Conservation (phyloP, 352 stramenopile genomes). For the Lagenidium sp. region DNA sequence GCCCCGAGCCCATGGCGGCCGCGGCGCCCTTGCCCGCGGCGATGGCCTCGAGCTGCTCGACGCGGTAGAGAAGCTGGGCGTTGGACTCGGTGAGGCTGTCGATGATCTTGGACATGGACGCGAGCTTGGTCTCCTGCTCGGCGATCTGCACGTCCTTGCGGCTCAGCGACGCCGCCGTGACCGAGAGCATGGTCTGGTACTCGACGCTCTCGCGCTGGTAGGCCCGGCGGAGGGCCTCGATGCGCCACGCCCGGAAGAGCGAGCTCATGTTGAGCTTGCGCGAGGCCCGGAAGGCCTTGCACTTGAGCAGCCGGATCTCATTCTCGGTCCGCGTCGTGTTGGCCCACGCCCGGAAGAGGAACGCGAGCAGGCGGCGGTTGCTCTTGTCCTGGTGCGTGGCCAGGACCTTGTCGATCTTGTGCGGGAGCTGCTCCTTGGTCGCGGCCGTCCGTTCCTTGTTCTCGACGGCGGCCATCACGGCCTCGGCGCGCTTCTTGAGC, state of each 20-base stretch:
- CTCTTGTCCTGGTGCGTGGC: conserved; percentile 5
- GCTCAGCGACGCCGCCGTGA: conserved; percentile 61
- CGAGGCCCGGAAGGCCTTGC: conserved; percentile 38
- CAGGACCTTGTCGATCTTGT: conserved; percentile 34
- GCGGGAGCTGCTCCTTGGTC: conserved; percentile 28
- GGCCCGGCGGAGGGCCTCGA: conserved; percentile 52
- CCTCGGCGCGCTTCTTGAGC: conserved; percentile 33
- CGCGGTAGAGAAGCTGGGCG: conserved; percentile 42
- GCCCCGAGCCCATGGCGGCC: neutral
- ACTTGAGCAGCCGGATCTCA: conserved; percentile 55
- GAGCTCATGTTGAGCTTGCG: conserved; percentile 42
- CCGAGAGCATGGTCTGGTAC: conserved; percentile 76
- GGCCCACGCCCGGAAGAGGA: conserved; percentile 49
- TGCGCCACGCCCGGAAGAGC: conserved; percentile 61
- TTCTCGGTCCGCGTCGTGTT: conserved; percentile 17
- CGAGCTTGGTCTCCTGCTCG: conserved; percentile 50
- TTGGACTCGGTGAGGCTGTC: conserved; percentile 76
- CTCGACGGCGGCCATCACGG: conserved; percentile 36
- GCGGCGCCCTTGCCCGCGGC: conserved; percentile 14
- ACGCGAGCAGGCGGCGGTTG: conserved; percentile 11
- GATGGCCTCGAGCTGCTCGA: conserved; percentile 56
- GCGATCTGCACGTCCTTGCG: conserved; percentile 69
- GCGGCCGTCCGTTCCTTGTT: conserved; percentile 34
- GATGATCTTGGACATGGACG: conserved; percentile 67
- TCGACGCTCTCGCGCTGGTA: conserved; percentile 73